These are phyloP conservation scores for Phytophthora sojae DNA, from an alignment of 352 stramenopile species.

Conservation along the genomic window DNA sequence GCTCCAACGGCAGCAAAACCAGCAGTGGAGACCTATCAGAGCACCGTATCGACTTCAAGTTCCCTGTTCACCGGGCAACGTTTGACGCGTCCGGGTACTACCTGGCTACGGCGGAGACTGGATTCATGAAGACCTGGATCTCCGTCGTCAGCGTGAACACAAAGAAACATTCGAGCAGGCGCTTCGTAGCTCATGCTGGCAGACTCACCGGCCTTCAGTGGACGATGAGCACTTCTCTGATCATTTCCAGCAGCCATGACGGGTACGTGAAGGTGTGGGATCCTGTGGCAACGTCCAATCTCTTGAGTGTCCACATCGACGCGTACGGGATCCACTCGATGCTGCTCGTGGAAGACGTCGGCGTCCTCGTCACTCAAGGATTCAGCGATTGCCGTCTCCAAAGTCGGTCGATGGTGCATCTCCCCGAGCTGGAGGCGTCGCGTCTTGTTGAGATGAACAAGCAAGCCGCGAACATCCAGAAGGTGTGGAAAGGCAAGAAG, in stretches of 20 bases:
- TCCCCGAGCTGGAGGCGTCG: constrained; percentile 54
- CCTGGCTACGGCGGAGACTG: constrained; percentile 51
- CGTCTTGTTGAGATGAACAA: constrained; percentile 40
- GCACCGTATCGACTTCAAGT: constrained; percentile 41
- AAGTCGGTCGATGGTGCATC: constrained; percentile 40
- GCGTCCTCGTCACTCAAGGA: constrained; percentile 41
- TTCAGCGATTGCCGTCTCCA: constrained; percentile 58
- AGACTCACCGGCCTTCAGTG: constrained; percentile 61
- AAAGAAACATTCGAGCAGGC: constrained; percentile 26
- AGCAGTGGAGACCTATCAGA: background rate
- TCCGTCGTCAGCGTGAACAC: constrained; percentile 49
- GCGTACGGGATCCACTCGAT: constrained; percentile 52
- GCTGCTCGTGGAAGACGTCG: constrained; percentile 33
- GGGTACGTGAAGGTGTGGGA: constrained; percentile 81
- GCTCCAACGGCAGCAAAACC: background rate
- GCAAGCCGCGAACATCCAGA: constrained; percentile 58
- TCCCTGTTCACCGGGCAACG: constrained; percentile 46
- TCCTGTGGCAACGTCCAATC: constrained; percentile 22
- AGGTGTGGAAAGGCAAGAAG: constrained; percentile 59
- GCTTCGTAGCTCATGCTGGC: constrained; percentile 65
- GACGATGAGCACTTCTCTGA: constrained; percentile 48
- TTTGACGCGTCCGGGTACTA: constrained; percentile 51
- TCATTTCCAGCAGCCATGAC: constrained; percentile 60
- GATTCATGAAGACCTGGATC: constrained; percentile 65
- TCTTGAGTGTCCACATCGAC: constrained; percentile 56